These are phyloP conservation scores for Crithidia acanthocephali DNA, from an alignment of 208 protist genomes.

Conservation along the genomic window DNA sequence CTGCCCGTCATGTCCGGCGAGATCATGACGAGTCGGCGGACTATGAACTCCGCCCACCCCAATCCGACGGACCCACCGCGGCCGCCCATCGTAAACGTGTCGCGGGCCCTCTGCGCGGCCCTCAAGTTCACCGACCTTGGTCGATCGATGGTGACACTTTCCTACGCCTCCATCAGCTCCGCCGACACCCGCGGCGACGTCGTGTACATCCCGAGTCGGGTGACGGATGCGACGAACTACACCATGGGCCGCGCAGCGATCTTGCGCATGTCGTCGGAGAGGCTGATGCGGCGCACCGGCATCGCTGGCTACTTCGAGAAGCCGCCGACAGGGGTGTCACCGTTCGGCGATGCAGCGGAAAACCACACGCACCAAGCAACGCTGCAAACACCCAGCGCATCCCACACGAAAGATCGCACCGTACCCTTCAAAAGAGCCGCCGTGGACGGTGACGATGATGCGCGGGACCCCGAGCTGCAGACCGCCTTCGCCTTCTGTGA, in stretches of 20 bases:
- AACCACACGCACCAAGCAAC: too few relatives aligned
- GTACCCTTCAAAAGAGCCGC: too few relatives aligned
- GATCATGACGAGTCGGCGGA: constrained; percentile 5
- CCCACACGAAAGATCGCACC: neutral
- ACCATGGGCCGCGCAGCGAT: neutral
- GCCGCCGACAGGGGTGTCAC: neutral
- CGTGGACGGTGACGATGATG: neutral
- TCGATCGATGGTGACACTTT: constrained; percentile 2
- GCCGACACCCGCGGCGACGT: neutral
- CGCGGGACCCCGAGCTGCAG: constrained; percentile 7
- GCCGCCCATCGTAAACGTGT: constrained; percentile 1
- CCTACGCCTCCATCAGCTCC: constrained; percentile 10
- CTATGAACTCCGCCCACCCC: neutral
- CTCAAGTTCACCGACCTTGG: constrained; percentile 17
- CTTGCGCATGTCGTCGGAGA: neutral
- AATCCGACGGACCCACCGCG: neutral
- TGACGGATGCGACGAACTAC: constrained; percentile 1
- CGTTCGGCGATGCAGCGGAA: too few relatives aligned
- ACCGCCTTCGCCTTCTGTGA: constrained; percentile 21
- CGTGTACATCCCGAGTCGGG: neutral
- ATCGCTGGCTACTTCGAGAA: neutral
- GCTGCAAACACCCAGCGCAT: neutral
- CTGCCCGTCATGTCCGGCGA: constrained; percentile 14
- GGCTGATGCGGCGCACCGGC: neutral
- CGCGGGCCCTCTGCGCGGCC: constrained; percentile 16